Evolutionary conservation across 371 early-diverging fungal species (phyloP).

Genomic region (Coemansia sp.): DNA sequence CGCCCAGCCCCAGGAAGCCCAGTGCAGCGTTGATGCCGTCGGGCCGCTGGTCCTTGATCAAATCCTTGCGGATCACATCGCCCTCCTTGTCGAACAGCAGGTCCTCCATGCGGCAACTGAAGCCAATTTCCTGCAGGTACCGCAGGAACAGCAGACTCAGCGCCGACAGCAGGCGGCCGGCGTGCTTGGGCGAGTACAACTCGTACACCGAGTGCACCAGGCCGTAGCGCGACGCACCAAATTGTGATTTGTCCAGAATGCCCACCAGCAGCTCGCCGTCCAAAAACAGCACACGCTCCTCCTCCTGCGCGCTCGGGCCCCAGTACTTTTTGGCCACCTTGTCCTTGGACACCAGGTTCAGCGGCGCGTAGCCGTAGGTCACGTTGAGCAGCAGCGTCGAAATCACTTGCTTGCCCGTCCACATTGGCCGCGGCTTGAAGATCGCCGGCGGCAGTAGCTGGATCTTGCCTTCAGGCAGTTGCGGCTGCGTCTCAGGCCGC

Average conservation of each 20-base stretch:
- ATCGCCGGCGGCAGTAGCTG: conserved; percentile 83
- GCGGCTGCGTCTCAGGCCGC: conserved; percentile 61
- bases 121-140: conserved; percentile 90
- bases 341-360: conserved; percentile 86
- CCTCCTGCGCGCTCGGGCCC: conserved; percentile 80
- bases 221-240: conserved; percentile 94
- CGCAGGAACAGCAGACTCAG: conserved; percentile 93
- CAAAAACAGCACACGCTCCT: conserved; percentile 78
- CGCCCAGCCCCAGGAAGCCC: conserved; percentile 69
- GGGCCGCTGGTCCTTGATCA: conserved; percentile 58
- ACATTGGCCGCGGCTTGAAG: conserved; percentile 82
- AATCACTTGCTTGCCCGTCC: conserved; percentile 99
- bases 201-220: conserved; percentile 98
- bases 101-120: conserved; percentile 99
- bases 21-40: conserved; percentile 71
- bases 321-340: conserved; percentile 87
- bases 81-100: conserved; percentile 85
- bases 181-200: conserved; percentile 90
- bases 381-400: conserved; percentile 87
- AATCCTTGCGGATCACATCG: conserved; percentile 71
- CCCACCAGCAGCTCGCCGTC: conserved; percentile 92
- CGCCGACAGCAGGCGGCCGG: conserved; percentile 92
- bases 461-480: conserved; percentile 71
- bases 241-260: conserved; percentile 97
- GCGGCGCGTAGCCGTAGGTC: conserved; percentile 72